Evolutionary conservation across 306 rosid genomes (phyloP).

Genomic region (Echinosophora koreensis): DNA sequence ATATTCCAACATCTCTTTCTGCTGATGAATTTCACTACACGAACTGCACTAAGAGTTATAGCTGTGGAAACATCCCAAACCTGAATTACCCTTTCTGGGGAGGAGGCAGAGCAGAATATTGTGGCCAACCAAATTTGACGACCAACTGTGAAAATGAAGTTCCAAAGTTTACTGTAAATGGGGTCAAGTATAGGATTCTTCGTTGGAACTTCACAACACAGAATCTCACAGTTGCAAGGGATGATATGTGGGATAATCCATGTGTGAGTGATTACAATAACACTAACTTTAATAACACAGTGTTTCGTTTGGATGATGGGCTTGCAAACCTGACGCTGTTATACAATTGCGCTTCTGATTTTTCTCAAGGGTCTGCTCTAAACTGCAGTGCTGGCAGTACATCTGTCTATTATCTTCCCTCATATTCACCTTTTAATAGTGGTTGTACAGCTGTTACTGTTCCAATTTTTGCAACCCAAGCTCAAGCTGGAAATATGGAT

Average conservation of each 20-base stretch:
- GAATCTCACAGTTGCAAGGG: slow-evolving; percentile 43
- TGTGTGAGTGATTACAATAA: background rate
- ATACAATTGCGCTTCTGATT: slow-evolving; percentile 41
- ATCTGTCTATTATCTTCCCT: background rate
- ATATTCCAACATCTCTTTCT: slow-evolving; percentile 1
- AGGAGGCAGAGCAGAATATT: background rate
- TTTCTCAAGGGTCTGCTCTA: no score
- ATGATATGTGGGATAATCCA: slow-evolving; percentile 10
- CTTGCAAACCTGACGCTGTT: background rate
- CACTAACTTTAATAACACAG: slow-evolving; percentile 13
- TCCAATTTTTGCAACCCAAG: background rate
- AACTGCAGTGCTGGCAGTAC: rapidly evolving
- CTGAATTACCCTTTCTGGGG: slow-evolving; percentile 55
- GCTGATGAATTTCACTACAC: background rate
- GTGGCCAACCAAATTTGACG: slow-evolving; percentile 23
- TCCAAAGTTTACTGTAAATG: slow-evolving; percentile 1
- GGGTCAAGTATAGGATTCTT: slow-evolving; percentile 42
- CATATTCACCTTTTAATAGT: rapidly evolving
- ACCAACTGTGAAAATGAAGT: background rate
- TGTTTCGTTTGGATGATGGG: background rate
- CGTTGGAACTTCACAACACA: background rate
- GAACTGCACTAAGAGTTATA: slow-evolving; percentile 8
- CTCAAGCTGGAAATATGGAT: rapidly evolving
- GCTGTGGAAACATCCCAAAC: background rate
- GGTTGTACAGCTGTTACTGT: background rate